Percentiles rank a stretch among this genome's conserved stretches.
Conservation (phyloP, 345 rosid genomes). For the Hevea brasiliensis region DNA sequence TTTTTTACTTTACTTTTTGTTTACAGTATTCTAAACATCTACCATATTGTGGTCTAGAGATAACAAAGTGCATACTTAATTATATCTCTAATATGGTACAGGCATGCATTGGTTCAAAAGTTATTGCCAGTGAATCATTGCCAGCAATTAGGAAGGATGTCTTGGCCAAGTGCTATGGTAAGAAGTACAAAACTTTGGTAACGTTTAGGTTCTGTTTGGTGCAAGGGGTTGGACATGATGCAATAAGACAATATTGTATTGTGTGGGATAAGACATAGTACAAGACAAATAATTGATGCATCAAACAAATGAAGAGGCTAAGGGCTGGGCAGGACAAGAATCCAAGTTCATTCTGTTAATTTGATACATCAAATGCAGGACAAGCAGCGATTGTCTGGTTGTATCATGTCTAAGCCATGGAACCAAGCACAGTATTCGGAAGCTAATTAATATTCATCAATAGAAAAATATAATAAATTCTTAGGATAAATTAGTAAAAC, state of each 20-base stretch:
- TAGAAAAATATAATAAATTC: no score
- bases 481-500: no score
- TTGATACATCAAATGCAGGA: no score
- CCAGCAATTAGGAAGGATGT: conserved; percentile 98
- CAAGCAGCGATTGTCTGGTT: no score
- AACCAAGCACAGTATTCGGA: no score
- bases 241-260: background rate
- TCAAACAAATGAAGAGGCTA: no score
- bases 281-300: no score
- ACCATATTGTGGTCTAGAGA: background rate
- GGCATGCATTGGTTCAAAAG: conserved; percentile 98
- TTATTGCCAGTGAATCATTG: conserved; percentile 88
- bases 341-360: no score
- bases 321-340: no score
- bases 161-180: conserved; percentile 96
- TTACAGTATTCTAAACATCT: background rate
- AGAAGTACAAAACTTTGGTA: conserved; percentile 4
- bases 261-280: background rate
- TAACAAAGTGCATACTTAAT: background rate
- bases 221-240: background rate
- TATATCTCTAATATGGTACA: conserved; percentile 28
- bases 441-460: no score
- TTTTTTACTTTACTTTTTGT: background rate
- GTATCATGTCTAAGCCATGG: no score
- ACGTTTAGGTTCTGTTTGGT: no score